Evolutionary conservation across 768 basidiomycete genomes (phyloP).

Genomic region (Pholiota molesta): DNA sequence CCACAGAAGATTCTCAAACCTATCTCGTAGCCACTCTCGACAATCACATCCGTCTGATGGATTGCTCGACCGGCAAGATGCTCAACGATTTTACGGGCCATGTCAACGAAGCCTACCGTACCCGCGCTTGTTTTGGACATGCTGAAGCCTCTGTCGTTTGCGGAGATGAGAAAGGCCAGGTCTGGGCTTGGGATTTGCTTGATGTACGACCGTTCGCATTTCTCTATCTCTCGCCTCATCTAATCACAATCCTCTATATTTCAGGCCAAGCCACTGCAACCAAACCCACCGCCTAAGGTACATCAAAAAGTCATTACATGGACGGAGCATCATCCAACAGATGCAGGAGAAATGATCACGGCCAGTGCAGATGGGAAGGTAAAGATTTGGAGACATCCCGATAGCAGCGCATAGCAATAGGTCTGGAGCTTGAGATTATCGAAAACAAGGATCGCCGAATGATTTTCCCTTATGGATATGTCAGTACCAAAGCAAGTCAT

Average conservation of each 20-base stretch:
- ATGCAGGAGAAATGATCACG: constrained; percentile 83
- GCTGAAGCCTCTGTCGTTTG: constrained; percentile 80
- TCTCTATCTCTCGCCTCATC: constrained; percentile 4
- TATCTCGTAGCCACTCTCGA: constrained; percentile 85
- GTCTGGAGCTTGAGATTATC: neutral
- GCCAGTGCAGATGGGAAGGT: constrained; percentile 90
- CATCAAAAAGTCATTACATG: constrained; percentile 89
- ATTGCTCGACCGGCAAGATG: constrained; percentile 77
- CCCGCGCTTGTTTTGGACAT: constrained; percentile 80
- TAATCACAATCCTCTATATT: constrained; percentile 11
- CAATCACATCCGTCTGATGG: constrained; percentile 84
- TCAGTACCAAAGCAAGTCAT: neutral
- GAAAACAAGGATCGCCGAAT: neutral
- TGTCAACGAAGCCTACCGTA: constrained; percentile 72
- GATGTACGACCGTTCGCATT: constrained; percentile 53
- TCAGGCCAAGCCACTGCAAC: constrained; percentile 72
- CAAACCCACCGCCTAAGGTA: constrained; percentile 74
- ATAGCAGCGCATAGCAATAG: constrained; percentile 11
- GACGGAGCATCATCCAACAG: constrained; percentile 87
- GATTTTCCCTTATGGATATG: neutral
- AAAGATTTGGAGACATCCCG: constrained; percentile 79
- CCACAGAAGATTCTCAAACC: constrained; percentile 79
- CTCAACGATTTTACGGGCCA: constrained; percentile 88
- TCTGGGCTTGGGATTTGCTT: constrained; percentile 95
- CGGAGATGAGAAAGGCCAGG: constrained; percentile 87